phyloP scores from a whole-genome alignment of 2,329 filamentous ascomycete species.

The Sclerotinia borealis region DNA sequence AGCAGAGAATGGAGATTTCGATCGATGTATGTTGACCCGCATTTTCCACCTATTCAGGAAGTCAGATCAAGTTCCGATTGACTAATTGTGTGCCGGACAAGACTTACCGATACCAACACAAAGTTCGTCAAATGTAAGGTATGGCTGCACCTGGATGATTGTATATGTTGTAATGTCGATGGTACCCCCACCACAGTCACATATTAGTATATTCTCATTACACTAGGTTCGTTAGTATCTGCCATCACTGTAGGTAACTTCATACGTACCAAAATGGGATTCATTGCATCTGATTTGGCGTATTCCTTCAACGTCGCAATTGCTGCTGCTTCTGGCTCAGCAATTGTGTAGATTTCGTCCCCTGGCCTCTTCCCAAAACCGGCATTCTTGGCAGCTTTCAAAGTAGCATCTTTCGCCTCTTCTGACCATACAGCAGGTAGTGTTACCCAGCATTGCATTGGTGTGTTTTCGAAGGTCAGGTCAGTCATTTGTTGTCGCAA shows the following conservation, averaged over 20 bases:
- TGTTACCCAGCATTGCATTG: constrained; percentile 26
- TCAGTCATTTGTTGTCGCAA: constrained; percentile 13
- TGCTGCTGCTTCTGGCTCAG: constrained; percentile 28
- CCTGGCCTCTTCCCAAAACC: constrained; percentile 17
- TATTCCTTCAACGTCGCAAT: constrained; percentile 21
- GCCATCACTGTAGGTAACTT: background rate
- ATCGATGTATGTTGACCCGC: constrained; percentile 25
- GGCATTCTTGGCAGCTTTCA: constrained; percentile 22
- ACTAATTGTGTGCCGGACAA: background rate
- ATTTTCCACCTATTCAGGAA: constrained; percentile 21
- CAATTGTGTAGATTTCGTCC: constrained; percentile 23
- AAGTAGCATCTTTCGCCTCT: constrained; percentile 24
- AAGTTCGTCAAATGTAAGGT: constrained; percentile 21
- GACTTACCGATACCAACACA: constrained; percentile 12
- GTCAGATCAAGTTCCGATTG: background rate
- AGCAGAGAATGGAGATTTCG: constrained; percentile 23
- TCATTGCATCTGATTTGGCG: constrained; percentile 3
- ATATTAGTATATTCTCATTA: constrained; percentile 22
- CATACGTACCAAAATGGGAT: constrained; percentile 16
- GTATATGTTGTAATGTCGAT: constrained; percentile 27
- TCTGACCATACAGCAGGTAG: constrained; percentile 27
- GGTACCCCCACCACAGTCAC: constrained; percentile 27
- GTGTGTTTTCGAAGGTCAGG: constrained; percentile 15
- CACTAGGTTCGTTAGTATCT: constrained; percentile 10
- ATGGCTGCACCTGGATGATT: constrained; percentile 17